Percentiles rank a stretch among this genome's conserved stretches.
phyloP scores from a whole-genome alignment of 371 early-diverging fungal species.

The Circinella umbellata region DNA sequence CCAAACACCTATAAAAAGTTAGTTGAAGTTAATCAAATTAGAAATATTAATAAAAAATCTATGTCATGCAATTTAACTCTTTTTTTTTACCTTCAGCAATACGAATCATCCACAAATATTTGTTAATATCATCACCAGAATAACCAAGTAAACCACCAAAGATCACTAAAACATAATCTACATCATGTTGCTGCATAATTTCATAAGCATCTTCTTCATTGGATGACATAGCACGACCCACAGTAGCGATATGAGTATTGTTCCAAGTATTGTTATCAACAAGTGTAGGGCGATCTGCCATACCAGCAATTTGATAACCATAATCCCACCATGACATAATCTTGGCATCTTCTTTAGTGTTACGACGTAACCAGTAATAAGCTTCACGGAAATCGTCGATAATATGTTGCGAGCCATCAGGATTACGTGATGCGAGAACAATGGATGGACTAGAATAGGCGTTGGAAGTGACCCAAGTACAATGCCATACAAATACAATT shows the following conservation, averaged over 20 bases:
- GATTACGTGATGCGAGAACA: slow-evolving; percentile 87
- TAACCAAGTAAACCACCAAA: slow-evolving; percentile 97
- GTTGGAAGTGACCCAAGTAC: slow-evolving; percentile 97
- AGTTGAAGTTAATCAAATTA: no score
- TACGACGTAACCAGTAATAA: slow-evolving; percentile 98
- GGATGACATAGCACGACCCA: slow-evolving; percentile 94
- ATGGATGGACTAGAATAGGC: slow-evolving; percentile 99
- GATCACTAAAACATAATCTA: slow-evolving; percentile 95
- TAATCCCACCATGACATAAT: slow-evolving; percentile 99
- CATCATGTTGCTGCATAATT: slow-evolving; percentile 90
- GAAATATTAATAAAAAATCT: no score
- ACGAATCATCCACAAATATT: slow-evolving; percentile 99
- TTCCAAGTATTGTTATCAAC: slow-evolving; percentile 99
- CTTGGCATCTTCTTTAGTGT: slow-evolving; percentile 92
- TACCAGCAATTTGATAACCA: slow-evolving; percentile 99
- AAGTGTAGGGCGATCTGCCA: slow-evolving; percentile 95
- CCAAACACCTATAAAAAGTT: slow-evolving; percentile 69
- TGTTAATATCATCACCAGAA: slow-evolving; percentile 99
- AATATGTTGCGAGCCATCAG: slow-evolving; percentile 90
- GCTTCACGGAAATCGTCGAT: slow-evolving; percentile 99
- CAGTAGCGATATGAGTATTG: slow-evolving; percentile 99
- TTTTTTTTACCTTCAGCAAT: slow-evolving; percentile 81
- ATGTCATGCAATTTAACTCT: no score
- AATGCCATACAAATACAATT: slow-evolving; percentile 92
- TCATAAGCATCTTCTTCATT: slow-evolving; percentile 91